Conservation (phyloP, 176 grass and related monocot genomes). For the Oryza rufipogon region DNA sequence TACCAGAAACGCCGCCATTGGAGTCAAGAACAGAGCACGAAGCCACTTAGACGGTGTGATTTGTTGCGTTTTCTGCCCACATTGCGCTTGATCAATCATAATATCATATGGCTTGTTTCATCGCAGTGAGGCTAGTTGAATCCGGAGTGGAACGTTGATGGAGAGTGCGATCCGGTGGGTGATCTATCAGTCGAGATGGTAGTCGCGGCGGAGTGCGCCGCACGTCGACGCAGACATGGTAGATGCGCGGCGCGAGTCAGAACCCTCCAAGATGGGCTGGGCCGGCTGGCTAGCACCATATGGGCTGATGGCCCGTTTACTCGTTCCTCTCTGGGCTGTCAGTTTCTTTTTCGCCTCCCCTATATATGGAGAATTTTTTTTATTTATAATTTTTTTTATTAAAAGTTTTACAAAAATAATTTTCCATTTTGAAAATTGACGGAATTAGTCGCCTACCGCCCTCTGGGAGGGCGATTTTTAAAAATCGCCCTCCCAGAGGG, state of each 20-base stretch:
- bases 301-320: background rate
- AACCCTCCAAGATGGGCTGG: no score
- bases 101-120: background rate
- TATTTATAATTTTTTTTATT: no score
- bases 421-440: no score
- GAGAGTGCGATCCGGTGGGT: background rate
- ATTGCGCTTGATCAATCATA: background rate
- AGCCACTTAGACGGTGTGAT: background rate
- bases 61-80: background rate
- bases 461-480: no score
- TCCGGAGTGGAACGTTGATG: no score
- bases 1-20: constrained; percentile 30
- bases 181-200: background rate
- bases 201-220: background rate
- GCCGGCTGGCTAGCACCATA: background rate
- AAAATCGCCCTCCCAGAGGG: no score
- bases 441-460: no score
- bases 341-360: background rate
- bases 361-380: background rate
- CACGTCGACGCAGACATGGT: background rate
- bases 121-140: background rate
- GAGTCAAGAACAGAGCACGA: background rate
- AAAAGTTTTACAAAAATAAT: no score
- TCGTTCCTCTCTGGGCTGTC: background rate
- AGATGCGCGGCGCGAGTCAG: no score